phyloP scores from a whole-genome alignment of 1,139 yeast genomes.

The Suhomyces bokatorum region DNA sequence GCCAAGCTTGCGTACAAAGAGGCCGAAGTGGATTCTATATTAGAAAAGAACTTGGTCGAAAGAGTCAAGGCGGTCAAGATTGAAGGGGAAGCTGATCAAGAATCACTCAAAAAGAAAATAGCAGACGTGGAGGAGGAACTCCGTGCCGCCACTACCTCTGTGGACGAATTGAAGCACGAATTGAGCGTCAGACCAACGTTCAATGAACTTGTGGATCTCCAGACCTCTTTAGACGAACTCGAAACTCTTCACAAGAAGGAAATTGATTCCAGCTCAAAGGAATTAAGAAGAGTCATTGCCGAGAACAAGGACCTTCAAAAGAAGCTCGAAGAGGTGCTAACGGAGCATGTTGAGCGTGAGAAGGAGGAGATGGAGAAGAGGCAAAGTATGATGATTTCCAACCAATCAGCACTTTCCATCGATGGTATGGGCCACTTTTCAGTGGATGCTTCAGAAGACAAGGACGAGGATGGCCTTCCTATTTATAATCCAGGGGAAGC shows the following conservation, averaged over 20 bases:
- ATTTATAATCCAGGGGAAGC: constrained; percentile 52
- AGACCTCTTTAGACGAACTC: constrained; percentile 24
- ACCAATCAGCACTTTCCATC: not conserved
- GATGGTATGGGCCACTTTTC: not conserved
- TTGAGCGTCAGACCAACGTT: constrained; percentile 26
- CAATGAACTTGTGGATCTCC: constrained; percentile 27
- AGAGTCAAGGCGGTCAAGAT: constrained; percentile 13
- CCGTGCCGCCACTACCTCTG: constrained; percentile 13
- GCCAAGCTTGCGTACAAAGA: constrained; percentile 16
- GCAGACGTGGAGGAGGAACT: constrained; percentile 11
- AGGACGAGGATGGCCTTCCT: constrained; percentile 28
- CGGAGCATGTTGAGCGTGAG: constrained; percentile 16
- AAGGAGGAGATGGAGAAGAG: constrained; percentile 11
- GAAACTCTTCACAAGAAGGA: constrained; percentile 34
- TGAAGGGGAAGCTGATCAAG: constrained; percentile 8
- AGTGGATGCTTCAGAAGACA: constrained; percentile 12
- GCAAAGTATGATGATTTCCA: not conserved
- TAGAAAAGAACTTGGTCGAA: constrained; percentile 17
- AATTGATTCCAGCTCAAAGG: constrained; percentile 30
- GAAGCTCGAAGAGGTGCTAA: constrained; percentile 21
- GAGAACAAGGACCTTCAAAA: constrained; percentile 21
- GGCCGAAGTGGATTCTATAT: constrained; percentile 15
- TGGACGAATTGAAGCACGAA: constrained; percentile 29
- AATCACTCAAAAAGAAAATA: constrained; percentile 1
- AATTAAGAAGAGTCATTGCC: constrained; percentile 23